Evolutionary conservation across 306 rosid species (phyloP), one percentile per base, ranked within the genome.

Genomic region (Alnus rubra): DNA sequence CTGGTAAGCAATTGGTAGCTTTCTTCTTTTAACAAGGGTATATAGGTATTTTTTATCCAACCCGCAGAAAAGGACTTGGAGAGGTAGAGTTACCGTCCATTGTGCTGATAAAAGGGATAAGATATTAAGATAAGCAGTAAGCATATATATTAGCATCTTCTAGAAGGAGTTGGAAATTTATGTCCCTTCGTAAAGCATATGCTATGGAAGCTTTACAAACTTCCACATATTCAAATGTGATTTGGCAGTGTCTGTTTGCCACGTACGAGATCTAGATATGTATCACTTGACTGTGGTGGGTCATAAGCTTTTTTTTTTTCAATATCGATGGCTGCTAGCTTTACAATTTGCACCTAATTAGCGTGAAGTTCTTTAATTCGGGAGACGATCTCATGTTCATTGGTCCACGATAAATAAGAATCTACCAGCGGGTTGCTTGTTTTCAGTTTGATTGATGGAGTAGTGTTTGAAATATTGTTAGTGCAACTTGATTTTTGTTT

Each of bases 161-260:
- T 37, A 2, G 7, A 45, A 70, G 14, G 35, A 1, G 5, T 69
- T 8, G 71, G 28, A 47, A 71, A 51, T 67, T 52, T 37, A 7
- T 19, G 74, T 14, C 49, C 50, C 50, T 62, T 77, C 30, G 5
- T 39, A 39, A 39, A 77, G 70, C 69, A 68, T 54, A 52, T 35
- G 62, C 79, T 19, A 77, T 54, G 69, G 74, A 77, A 77, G 15
- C 16, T 53, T 18, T 3, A 39, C 19, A 71, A 39, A 39, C 13
- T 18, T 52, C 58, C 68, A 62, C 19, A 33, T 65, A 3, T 5
- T 5, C 49, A 5, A 23, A 37, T 11, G 59, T n/a, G 51, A 42
- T 58, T 58, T 19, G n/a, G 42, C 77, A 23, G 18, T 71, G 74
- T 70, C 42, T 73, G 16, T 49, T 76, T 54, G 65, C 67, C 69